Conservation (phyloP, 2,329 filamentous ascomycete genomes). For the Alternaria atra region DNA sequence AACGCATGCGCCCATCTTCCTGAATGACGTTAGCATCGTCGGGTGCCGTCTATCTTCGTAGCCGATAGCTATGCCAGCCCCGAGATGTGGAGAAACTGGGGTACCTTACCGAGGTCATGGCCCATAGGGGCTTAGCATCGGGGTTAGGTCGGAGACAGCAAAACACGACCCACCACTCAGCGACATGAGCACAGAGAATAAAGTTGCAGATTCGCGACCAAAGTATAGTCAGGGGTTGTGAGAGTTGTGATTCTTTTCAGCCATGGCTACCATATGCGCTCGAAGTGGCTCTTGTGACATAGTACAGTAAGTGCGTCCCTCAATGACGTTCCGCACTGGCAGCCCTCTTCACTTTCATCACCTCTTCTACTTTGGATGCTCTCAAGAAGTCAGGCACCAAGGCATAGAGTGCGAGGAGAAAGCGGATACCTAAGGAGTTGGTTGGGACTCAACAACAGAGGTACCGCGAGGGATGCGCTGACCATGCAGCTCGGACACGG, state of each 20-base stretch:
- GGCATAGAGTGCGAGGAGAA: conserved; percentile 38
- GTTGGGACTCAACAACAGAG: conserved; percentile 39
- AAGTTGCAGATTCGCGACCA: not conserved
- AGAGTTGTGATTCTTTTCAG: not conserved
- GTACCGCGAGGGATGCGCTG: conserved; percentile 50
- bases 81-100: conserved; percentile 24
- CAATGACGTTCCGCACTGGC: not conserved
- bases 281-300: not conserved
- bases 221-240: not conserved
- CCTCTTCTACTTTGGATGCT: conserved; percentile 30
- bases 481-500: conserved; percentile 66
- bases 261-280: not conserved
- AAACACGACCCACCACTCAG: not conserved
- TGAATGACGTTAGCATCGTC: conserved; percentile 10
- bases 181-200: not conserved
- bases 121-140: conserved; percentile 6
- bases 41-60: conserved; percentile 5
- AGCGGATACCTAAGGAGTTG: too few species aligned
- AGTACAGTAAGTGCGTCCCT: conserved; percentile 5
- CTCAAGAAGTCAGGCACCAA: conserved; percentile 29
- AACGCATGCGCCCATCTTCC: not conserved
- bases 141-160: not conserved
- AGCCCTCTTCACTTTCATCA: conserved; percentile 16
- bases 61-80: conserved; percentile 7
- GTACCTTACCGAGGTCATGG: conserved; percentile 23